Base-by-base conservation (phyloP, 768 basidiomycete genomes). In the Sporobolomyces roseus region DNA sequence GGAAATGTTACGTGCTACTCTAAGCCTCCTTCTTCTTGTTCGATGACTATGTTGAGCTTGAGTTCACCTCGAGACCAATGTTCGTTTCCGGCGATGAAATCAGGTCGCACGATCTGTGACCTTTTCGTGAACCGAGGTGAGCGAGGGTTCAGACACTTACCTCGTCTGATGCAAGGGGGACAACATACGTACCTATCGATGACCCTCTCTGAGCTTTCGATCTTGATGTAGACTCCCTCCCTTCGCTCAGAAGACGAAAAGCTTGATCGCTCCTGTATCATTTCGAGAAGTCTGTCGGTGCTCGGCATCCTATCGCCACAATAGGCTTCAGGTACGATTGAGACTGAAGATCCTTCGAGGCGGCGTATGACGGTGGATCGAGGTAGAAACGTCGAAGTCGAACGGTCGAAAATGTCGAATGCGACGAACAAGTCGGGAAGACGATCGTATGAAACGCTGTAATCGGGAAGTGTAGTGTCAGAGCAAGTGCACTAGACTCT, bases 21-120 rank as follows among this genome's bases (percentile, higher is more conserved):
- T 48, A 7, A 7, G 7, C 23, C 46, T 48, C 46, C 13, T 48
- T n/a, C 12, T n/a, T 38, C 56, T 5, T 30, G 32, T n/a, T 7
- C 30, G 5, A 33, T 54, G 10, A 65, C 38, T 33, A 9, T 25
- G 27, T 65, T 65, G 21, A 59, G 35, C 29, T 13, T 12, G 35
- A 59, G 25, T 14, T 25, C 25, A 13, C 49, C 56, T 32, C 46
- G 38, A 12, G 58, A 33, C 65, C 65, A 66, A 30, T 66, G 65
- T 50, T 85, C 84, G 72, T 86, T 85, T 4, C 85, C 85, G 61
- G 84, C 80, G 70, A 86, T 85, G 68, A 86, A 86, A 75, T 85
- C 85, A 14, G 81, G 80, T 30, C 85, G 78, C 16, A 86, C 85
- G 7, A 86, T 81, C 76, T 86, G 86, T 4, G 83, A 83, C 63